Evolutionary conservation across 2,329 filamentous ascomycete species (phyloP), one percentile per base, ranked within the genome.

Genomic region (Botryotinia calthae): DNA sequence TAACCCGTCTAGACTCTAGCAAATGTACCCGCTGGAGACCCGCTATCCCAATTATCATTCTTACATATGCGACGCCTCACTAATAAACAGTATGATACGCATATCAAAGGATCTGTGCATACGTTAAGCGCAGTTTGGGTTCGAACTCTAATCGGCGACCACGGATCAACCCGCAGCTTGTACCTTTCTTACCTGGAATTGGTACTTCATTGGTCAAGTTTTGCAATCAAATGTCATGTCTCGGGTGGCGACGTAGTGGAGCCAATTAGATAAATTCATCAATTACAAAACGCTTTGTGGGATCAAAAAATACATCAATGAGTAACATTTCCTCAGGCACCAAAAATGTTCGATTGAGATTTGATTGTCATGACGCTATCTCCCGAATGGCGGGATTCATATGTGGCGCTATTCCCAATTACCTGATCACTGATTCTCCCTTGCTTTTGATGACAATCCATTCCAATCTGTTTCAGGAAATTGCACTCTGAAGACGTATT

Each of bases 111-210:
- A 34, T 34, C 63, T 20, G n/a, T 63, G 61, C 40, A 44, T 64
- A 42, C 37, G 8, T 62, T 42, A 62, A 42, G 59, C 59, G 22
- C 37, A 42, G 9, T 37, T 58, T 61, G 42, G 25, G 34, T 28
- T n/a, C n/a, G 1, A 68, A 40, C 46, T 31, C 67, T 70, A 28
- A 70, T 70, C 58, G 42, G 68, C 68, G 58, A 63, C 56, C 31
- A 70, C 42, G 58, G 58, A 63, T 70, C 58, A 51, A 22, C 34
- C 44, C 58, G 31, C 68, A n/a, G 12, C 56, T 22, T 22, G 12
- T 22, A 20, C 1, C 42, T 62, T 37, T 69, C 18, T 70, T 28
- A 34, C 67, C 16, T 34, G 28, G n/a, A 2, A 4, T 42, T 12
- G 6, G 14, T 6, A 28, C 40, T 40, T 28, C 31, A 66, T 54